Conservation (phyloP, 768 basidiomycete genomes). For the Trametes gibbosa region DNA sequence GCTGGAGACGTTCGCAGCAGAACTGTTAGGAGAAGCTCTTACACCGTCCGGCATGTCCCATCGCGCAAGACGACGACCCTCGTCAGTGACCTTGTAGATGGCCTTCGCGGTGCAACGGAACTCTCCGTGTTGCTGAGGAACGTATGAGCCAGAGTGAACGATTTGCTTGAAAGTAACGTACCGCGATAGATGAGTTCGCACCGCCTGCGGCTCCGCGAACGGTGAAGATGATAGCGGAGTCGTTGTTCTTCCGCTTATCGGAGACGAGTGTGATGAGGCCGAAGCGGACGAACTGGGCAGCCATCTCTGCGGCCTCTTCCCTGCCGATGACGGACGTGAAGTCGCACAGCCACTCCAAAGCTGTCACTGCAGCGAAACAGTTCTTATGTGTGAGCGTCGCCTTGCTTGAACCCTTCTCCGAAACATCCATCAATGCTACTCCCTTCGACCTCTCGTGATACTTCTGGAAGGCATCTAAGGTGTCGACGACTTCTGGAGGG, state of each 20-base stretch:
- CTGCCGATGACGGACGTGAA: constrained; percentile 94
- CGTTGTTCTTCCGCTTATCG: constrained; percentile 88
- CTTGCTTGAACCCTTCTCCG: constrained; percentile 62
- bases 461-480: constrained; percentile 61
- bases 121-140: constrained; percentile 80
- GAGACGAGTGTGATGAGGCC: constrained; percentile 86
- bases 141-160: constrained; percentile 6
- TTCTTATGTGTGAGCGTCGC: constrained; percentile 51
- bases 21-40: constrained; percentile 62
- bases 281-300: constrained; percentile 95
- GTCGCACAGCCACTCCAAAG: constrained; percentile 96
- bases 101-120: constrained; percentile 96
- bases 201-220: constrained; percentile 79
- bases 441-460: constrained; percentile 81
- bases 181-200: constrained; percentile 71
- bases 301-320: constrained; percentile 97
- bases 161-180: constrained; percentile 36
- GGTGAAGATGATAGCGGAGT: constrained; percentile 91
- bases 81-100: constrained; percentile 91
- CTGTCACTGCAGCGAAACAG: constrained; percentile 84
- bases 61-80: constrained; percentile 80
- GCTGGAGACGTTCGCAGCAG: constrained; percentile 57
- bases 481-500: constrained; percentile 43
- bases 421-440: constrained; percentile 65
- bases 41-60: constrained; percentile 61